Evolutionary conservation across 2,329 filamentous ascomycete species (phyloP), one percentile per base, ranked within the genome.

Genomic region (Phaeosphaeriaceae sp.): DNA sequence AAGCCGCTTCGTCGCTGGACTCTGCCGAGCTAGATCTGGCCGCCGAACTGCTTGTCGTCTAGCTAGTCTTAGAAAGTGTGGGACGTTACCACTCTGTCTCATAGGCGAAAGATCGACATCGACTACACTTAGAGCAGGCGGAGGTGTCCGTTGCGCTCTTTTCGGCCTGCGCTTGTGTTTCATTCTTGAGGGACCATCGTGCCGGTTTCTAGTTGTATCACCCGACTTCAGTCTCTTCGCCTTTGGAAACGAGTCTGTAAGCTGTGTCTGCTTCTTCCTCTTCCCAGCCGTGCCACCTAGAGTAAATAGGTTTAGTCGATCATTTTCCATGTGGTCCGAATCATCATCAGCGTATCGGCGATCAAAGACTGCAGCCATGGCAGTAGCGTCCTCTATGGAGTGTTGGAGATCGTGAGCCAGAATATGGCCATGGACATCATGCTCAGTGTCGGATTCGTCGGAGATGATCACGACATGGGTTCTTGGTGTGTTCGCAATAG

Each of bases 41-140:
- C 79, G 78, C 42, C 76, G 79, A 9, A 83, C 81, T 49, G 81
- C 83, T 64, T 81, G 78, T 58, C 86, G 82, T 25, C 80, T 79
- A 33, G 86, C 86, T 56, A 89, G 69, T 52, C 81, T 80, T 6
- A 89, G 74, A 53, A 88, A 88, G 21, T 80, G 80, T 9, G 86
- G 84, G 40, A 80, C 76, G 7, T 79, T 63, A 56, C 65, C 56
- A 31, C 61, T 62, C 44, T 66, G 54, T 3, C 62, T 62, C 20
- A 68, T 58, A 25, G 69, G 51, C 58, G 58, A 79, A 63, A 70
- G 76, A 66, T 62, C 77, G 67, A 78, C 77, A 75, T 88, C 86
- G 7, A 86, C 67, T 19, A 88, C 82, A 58, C 85, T 83, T 67
- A 83, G 67, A 41, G 58, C 65, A 55, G 58, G 77, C 17, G 58